These are phyloP conservation scores for Endocarpon pusillum DNA, from an alignment of 495 filamentous ascomycete species.

Conservation along the genomic window DNA sequence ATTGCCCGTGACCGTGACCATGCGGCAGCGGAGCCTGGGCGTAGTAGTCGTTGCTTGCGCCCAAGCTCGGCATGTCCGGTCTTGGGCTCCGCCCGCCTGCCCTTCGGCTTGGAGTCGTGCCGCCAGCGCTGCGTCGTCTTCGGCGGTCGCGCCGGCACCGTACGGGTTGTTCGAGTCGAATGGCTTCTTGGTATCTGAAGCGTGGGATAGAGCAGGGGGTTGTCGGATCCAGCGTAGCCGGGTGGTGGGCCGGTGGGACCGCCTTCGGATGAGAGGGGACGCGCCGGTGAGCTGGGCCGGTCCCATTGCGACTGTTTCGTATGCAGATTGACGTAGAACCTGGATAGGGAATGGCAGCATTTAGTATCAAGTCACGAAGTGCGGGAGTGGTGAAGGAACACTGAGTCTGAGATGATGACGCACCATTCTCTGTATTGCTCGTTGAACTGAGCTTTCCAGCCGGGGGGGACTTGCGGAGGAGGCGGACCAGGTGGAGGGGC, in stretches of 20 bases:
- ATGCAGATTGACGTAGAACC: constrained; percentile 78
- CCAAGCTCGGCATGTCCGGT: constrained; percentile 6
- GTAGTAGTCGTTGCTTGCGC: constrained; percentile 32
- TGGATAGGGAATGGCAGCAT: constrained; percentile 15
- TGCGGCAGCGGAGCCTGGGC: constrained; percentile 13
- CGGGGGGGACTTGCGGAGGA: constrained; percentile 72
- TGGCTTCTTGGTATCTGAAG: constrained; percentile 37
- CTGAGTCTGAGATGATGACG: constrained; percentile 8
- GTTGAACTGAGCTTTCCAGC: constrained; percentile 72
- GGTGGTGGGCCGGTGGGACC: constrained; percentile 42
- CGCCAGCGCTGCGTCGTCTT: constrained; percentile 58
- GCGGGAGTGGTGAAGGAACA: neutral
- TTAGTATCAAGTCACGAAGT: too few relatives aligned
- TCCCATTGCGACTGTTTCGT: constrained; percentile 86
- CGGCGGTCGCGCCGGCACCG: constrained; percentile 22
- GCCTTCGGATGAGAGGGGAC: constrained; percentile 22
- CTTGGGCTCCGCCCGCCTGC: constrained; percentile 35
- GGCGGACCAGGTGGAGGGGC: constrained; percentile 61
- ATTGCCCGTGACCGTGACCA: constrained; percentile 12
- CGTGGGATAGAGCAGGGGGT: constrained; percentile 13
- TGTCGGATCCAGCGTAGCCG: constrained; percentile 37
- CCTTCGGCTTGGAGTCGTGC: constrained; percentile 70
- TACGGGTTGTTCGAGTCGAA: constrained; percentile 47
- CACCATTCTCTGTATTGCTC: constrained; percentile 65
- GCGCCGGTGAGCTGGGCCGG: constrained; percentile 44